These are phyloP conservation scores for Chenopodium album DNA, from an alignment of 148 eudicot species.

Conservation along the genomic window DNA sequence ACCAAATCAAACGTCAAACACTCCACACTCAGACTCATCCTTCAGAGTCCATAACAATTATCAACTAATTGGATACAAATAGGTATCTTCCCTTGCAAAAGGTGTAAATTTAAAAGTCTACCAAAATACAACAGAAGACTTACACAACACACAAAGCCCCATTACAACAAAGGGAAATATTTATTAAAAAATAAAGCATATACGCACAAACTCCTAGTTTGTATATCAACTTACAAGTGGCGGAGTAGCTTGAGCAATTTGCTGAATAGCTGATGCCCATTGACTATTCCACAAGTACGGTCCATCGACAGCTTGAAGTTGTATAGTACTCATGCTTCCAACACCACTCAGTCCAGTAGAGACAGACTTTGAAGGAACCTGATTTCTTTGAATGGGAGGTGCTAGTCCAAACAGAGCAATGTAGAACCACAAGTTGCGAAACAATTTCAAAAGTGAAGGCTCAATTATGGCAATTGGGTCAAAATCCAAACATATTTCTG, in stretches of 20 bases:
- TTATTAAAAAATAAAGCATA: background rate
- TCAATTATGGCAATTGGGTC: conserved; percentile 79
- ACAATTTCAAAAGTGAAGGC: conserved; percentile 87
- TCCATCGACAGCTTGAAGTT: conserved; percentile 96
- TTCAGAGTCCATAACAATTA: background rate
- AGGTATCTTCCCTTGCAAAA: too few relatives aligned
- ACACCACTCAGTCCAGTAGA: conserved; percentile 69
- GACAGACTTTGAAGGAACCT: conserved; percentile 51
- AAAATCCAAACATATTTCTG: conserved; percentile 96
- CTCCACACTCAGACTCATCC: background rate
- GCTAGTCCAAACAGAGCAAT: conserved; percentile 96
- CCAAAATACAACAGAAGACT: background rate
- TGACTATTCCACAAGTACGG: conserved; percentile 90
- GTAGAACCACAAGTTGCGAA: conserved; percentile 98
- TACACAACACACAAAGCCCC: background rate
- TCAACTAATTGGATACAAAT: too few relatives aligned
- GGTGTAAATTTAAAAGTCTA: background rate
- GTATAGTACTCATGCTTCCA: conserved; percentile 71
- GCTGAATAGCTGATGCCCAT: conserved; percentile 94
- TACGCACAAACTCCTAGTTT: background rate
- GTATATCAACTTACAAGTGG: conserved; percentile 78
- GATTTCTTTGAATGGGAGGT: conserved; percentile 81
- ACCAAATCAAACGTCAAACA: background rate
- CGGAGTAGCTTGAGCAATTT: conserved; percentile 95
- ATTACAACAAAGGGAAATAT: background rate